These are phyloP conservation scores for Curvularia spicifera DNA, from an alignment of 2,329 filamentous ascomycete genomes.

Conservation along the genomic window DNA sequence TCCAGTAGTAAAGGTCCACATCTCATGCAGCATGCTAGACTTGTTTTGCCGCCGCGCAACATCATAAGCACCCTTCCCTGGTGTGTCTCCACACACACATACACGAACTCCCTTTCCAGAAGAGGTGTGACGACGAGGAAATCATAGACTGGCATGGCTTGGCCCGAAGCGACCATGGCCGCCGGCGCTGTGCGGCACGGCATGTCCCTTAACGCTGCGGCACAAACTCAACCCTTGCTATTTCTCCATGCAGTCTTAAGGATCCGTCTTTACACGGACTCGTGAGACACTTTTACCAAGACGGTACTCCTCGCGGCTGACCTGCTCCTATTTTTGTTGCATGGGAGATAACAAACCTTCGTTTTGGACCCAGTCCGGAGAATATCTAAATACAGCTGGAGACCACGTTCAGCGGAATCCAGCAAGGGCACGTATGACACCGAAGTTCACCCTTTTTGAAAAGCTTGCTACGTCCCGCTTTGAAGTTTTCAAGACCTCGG, in stretches of 20 bases:
- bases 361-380: neutral
- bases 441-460: neutral
- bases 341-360: neutral
- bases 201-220: neutral
- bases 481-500: neutral
- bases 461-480: neutral
- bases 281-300: neutral
- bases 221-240: neutral
- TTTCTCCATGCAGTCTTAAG: neutral
- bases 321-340: neutral
- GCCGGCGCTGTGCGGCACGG: neutral
- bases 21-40: slow-evolving; percentile 8
- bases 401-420: neutral
- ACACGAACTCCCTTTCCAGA: neutral
- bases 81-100: neutral
- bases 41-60: slow-evolving; percentile 7
- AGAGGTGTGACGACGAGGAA: neutral
- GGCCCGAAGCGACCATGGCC: neutral
- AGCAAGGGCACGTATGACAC: neutral
- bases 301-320: neutral
- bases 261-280: neutral
- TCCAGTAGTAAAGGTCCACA: slow-evolving; percentile 2
- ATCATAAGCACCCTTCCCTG: neutral
- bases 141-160: neutral
- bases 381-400: neutral